Evolutionary conservation across 2,329 filamentous ascomycete species (phyloP), one percentile per base, ranked within the genome.

Genomic region (Sclerotinia sclerotiorum): DNA sequence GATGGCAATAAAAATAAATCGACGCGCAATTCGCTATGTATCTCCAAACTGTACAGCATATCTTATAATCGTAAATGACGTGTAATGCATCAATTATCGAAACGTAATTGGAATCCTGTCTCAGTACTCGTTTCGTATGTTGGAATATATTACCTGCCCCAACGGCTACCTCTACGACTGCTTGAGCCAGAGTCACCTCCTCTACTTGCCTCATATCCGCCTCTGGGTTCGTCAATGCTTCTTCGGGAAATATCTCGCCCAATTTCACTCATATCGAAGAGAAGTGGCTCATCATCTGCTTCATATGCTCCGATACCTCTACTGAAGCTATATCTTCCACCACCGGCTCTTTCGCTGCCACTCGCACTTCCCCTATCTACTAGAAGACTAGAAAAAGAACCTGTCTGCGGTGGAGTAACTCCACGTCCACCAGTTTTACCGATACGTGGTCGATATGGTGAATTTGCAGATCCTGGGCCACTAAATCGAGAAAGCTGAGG

Each of bases 261-360:
- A 76, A 91, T 85, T 77, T 92, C 90, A 48, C 88, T 90, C 82
- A 92, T 87, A 71, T 90, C 88, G 77, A 92, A 92, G 13, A 92
- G 82, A 13, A 92, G 78, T 0, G 88, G 88, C 74, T 92, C 90
- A 67, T 91, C 90, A 69, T 90, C 88, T 32, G 82, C 79, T 7
- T 85, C 85, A 56, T 86, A 82, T 11, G 80, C 78, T 10, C 76
- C 78, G 21, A 76, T 73, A 29, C 80, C 79, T 52, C 82, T 80
- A 0, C 80, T 79, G 58, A 82, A 81, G 68, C 81, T 84, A 68
- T 82, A 80, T 64, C 83, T 75, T 21, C 75, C 76, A 39, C 76
- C 74, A 27, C 72, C 75, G 6, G 77, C 76, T 69, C 80, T 78
- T 39, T 80, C 78, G 67, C 79, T 77, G 21, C 74, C 75, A 68